Evolutionary conservation across 495 filamentous ascomycete species (phyloP).

Genomic region (Alectoria sarmentosa): DNA sequence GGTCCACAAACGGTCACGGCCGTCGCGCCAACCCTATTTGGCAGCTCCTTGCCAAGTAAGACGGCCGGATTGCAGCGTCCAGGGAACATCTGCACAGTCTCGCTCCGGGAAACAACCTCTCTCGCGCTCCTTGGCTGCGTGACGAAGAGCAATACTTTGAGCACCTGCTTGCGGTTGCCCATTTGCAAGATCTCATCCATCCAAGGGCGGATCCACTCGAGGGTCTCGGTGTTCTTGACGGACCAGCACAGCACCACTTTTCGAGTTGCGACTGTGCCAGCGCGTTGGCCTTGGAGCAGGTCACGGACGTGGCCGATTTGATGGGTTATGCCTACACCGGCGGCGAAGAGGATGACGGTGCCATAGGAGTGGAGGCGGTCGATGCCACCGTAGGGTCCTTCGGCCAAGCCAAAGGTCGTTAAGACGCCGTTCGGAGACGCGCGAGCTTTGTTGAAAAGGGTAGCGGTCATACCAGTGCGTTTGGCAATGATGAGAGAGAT

Average conservation of each 20-base stretch:
- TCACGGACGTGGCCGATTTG: conserved; percentile 72
- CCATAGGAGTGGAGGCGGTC: conserved; percentile 68
- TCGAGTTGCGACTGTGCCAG: conserved; percentile 66
- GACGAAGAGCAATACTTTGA: conserved; percentile 83
- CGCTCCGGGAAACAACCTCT: conserved; percentile 74
- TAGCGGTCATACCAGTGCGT: conserved; percentile 75
- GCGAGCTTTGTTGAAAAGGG: conserved; percentile 61
- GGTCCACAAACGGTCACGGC: conserved; percentile 85
- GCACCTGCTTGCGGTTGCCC: conserved; percentile 70
- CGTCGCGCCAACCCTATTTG: conserved; percentile 70
- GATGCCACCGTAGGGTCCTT: conserved; percentile 76
- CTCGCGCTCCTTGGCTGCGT: conserved; percentile 71
- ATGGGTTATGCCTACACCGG: conserved; percentile 84
- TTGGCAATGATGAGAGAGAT: conserved; percentile 75
- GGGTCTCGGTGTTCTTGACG: conserved; percentile 77
- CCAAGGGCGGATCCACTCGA: conserved; percentile 90
- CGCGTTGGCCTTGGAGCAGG: conserved; percentile 60
- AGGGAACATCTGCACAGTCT: conserved; percentile 85
- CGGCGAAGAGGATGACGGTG: conserved; percentile 79
- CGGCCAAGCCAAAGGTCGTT: conserved; percentile 56
- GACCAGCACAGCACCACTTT: conserved; percentile 84
- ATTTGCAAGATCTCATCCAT: conserved; percentile 91
- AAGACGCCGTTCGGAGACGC: conserved; percentile 52
- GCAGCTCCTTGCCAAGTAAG: conserved; percentile 72
- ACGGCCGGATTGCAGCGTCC: conserved; percentile 52